Evolutionary conservation across 2,329 filamentous ascomycete species (phyloP), one percentile per base, ranked within the genome.

Genomic region (Zalaria sp.): DNA sequence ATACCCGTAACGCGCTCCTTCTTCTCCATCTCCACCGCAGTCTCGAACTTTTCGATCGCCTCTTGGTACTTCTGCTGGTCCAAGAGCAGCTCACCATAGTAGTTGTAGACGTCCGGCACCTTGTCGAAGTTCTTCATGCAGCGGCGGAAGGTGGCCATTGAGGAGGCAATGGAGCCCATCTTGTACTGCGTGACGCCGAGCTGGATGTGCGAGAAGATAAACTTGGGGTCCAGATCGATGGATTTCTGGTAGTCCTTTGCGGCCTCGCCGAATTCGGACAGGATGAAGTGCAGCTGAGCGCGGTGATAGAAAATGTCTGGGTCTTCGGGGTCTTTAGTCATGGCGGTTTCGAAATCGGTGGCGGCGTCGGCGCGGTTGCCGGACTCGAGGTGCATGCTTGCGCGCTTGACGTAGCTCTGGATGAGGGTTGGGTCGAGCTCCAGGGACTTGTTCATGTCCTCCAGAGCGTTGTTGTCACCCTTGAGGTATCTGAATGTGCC

Each of bases 201-300:
- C 66, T 98, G 91, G 57, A 98, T 98, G 68, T 98, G 91, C 5
- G 89, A 96, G 75, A 94, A 98, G 68, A 98, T 98, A 65, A 98
- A 98, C 52, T 85, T 80, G 53, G 79, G 76, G 69, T 98, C 91
- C 27, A 98, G 75, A 55, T 98, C 91, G 56, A 98, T 98, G 3
- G 91, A 96, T 68, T 93, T 95, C 63, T 98, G 91, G 69, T 98
- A 98, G 67, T 98, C 91, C 69, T 93, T 94, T 46, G 91, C 88
- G 4, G 91, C 91, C 52, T 93, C 85, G 43, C 81, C 78, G 53
- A 93, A 93, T 60, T 96, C 89, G 43, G 81, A 80, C 54, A 94
- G 85, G 64, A 98, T 96, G 68, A 98, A 98, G 69, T 95, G 88
- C 25, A 96, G 78, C 65, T 98, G 91, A 9, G 91, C 91, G 48